These are phyloP conservation scores for Colletotrichum truncatum DNA, from an alignment of 2,329 filamentous ascomycete genomes.

Conservation along the genomic window DNA sequence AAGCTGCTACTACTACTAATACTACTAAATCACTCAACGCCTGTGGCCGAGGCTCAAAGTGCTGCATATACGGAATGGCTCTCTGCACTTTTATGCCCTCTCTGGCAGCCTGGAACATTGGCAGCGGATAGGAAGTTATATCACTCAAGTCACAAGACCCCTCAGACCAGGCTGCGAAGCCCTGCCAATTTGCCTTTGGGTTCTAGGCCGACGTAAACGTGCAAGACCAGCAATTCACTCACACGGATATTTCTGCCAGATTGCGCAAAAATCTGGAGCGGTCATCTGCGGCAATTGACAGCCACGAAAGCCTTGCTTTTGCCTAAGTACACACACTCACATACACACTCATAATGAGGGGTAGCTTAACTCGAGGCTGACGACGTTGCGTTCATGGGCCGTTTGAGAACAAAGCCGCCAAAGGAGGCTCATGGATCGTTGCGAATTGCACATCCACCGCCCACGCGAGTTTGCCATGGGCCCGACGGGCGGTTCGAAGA, in stretches of 20 bases:
- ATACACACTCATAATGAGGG: no score
- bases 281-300: background rate
- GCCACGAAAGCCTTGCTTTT: background rate
- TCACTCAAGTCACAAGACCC: background rate
- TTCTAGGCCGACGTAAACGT: no score
- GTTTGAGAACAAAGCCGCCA: no score
- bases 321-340: no score
- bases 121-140: background rate
- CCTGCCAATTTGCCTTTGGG: background rate
- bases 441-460: background rate
- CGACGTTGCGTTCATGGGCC: background rate
- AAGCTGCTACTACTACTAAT: no score
- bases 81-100: background rate
- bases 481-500: background rate
- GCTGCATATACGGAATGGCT: no score
- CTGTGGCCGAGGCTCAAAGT: no score
- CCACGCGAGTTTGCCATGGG: constrained; percentile 12
- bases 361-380: no score
- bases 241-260: no score
- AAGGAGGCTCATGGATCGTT: background rate
- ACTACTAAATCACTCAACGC: no score
- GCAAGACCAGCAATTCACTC: no score
- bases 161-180: background rate
- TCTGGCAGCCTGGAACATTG: background rate
- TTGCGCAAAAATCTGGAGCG: background rate